A percentile compares a stretch with the other conserved stretches of the same genome.
Evolutionary conservation across 1,284 basidiomycete genomes (phyloP).

Genomic region (Pseudozyma sp.): DNA sequence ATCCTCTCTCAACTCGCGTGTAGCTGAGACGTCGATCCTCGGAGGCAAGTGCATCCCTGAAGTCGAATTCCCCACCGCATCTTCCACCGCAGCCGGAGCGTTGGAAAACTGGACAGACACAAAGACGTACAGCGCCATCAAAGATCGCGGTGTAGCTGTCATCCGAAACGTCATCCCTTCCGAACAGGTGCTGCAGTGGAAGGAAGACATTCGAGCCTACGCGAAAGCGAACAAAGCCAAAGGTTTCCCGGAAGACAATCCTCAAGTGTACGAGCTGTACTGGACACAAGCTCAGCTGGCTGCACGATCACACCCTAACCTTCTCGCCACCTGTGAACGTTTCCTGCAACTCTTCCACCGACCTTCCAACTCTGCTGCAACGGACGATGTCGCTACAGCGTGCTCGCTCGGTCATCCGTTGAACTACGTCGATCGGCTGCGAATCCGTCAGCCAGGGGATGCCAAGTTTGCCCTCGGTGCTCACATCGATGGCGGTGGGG

Average conservation of each 20-base stretch:
- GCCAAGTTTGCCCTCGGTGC: slow-evolving; percentile 78
- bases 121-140: slow-evolving; percentile 33
- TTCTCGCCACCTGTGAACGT: slow-evolving; percentile 35
- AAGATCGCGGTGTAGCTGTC: slow-evolving; percentile 49
- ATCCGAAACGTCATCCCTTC: slow-evolving; percentile 49
- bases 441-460: slow-evolving; percentile 80
- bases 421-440: slow-evolving; percentile 80
- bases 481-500: slow-evolving; percentile 80
- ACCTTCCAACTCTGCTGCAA: slow-evolving; percentile 3
- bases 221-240: slow-evolving; percentile 47
- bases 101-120: slow-evolving; percentile 43
- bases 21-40: slow-evolving; percentile 20
- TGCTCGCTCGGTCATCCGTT: slow-evolving; percentile 75
- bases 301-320: slow-evolving; percentile 46
- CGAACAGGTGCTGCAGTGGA: slow-evolving; percentile 40
- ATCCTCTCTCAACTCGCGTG: slow-evolving; percentile 16
- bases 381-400: slow-evolving; percentile 55
- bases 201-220: slow-evolving; percentile 47
- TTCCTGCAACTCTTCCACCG: slow-evolving; percentile 54
- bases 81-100: not conserved
- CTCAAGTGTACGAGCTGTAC: slow-evolving; percentile 61
- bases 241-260: slow-evolving; percentile 56
- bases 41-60: slow-evolving; percentile 41
- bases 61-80: slow-evolving; percentile 27
- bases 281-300: slow-evolving; percentile 51